Evolutionary conservation across 352 stramenopile genomes (phyloP).

Genomic region (Plasmopara muralis): DNA sequence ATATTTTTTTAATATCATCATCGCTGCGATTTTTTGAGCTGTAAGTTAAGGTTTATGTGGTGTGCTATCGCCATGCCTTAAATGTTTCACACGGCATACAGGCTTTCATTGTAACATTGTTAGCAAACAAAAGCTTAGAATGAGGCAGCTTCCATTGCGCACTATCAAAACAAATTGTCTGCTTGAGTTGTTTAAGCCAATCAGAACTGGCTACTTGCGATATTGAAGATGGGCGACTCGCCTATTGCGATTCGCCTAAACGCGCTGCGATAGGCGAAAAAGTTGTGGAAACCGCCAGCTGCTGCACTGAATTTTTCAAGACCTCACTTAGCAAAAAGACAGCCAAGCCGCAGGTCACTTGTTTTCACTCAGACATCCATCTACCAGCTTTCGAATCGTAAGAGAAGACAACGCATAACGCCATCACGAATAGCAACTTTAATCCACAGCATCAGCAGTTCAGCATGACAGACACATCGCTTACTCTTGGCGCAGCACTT

Average conservation of each 20-base stretch:
- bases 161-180: conserved; percentile 4
- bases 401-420: conserved; percentile 1
- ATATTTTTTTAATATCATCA: no score
- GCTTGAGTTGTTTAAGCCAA: conserved; percentile 11
- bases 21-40: no score
- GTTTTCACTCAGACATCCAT: conserved; percentile 2
- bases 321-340: conserved; percentile 66
- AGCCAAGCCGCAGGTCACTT: conserved; percentile 22
- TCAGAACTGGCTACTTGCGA: conserved; percentile 3
- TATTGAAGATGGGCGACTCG: conserved; percentile 29
- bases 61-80: no score
- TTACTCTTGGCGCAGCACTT: conserved; percentile 3
- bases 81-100: no score
- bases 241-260: conserved; percentile 11
- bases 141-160: conserved; percentile 2
- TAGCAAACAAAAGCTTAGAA: no score
- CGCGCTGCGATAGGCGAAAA: conserved; percentile 14
- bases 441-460: neutral
- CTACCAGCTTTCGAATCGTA: no score
- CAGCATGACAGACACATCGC: conserved; percentile 23
- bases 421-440: conserved; percentile 7
- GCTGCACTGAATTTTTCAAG: conserved; percentile 30
- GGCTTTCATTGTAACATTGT: no score
- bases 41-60: no score
- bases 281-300: conserved; percentile 13